Percentiles rank a stretch among this genome's conserved stretches.
These are phyloP conservation scores for Rhynchosporium agropyri DNA, from an alignment of 2,329 filamentous ascomycete species.

Conservation along the genomic window DNA sequence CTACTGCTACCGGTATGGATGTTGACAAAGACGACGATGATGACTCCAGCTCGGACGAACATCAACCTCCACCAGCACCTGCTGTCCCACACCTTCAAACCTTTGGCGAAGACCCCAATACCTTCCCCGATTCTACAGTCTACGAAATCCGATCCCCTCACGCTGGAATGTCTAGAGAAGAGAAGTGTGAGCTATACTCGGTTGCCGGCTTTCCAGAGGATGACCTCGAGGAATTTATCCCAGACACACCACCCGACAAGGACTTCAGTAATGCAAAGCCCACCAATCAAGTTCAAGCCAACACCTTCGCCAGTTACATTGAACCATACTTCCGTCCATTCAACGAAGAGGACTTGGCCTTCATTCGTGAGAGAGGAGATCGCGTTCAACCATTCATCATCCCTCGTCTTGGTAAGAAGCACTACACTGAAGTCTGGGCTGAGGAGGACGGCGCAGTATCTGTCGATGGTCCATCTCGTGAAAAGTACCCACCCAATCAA, in stretches of 20 bases:
- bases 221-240: constrained; percentile 82
- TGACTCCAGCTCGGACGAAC: constrained; percentile 56
- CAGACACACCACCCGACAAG: constrained; percentile 86
- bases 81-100: constrained; percentile 71
- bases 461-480: constrained; percentile 66
- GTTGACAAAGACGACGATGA: constrained; percentile 58
- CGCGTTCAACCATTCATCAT: constrained; percentile 82
- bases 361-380: constrained; percentile 87
- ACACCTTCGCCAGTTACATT: constrained; percentile 88
- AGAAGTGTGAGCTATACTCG: constrained; percentile 84
- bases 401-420: constrained; percentile 79
- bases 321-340: constrained; percentile 90
- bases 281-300: constrained; percentile 89
- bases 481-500: constrained; percentile 76
- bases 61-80: constrained; percentile 62
- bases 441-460: constrained; percentile 86
- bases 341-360: constrained; percentile 91
- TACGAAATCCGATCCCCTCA: constrained; percentile 85
- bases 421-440: constrained; percentile 90
- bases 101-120: constrained; percentile 89
- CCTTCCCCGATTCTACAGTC: constrained; percentile 87
- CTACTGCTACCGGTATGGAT: constrained; percentile 53
- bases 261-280: constrained; percentile 96
- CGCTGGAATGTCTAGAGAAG: constrained; percentile 78
- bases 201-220: constrained; percentile 81